Base-by-base conservation (phyloP, 768 basidiomycete genomes). In the Rhodocollybia butyracea region DNA sequence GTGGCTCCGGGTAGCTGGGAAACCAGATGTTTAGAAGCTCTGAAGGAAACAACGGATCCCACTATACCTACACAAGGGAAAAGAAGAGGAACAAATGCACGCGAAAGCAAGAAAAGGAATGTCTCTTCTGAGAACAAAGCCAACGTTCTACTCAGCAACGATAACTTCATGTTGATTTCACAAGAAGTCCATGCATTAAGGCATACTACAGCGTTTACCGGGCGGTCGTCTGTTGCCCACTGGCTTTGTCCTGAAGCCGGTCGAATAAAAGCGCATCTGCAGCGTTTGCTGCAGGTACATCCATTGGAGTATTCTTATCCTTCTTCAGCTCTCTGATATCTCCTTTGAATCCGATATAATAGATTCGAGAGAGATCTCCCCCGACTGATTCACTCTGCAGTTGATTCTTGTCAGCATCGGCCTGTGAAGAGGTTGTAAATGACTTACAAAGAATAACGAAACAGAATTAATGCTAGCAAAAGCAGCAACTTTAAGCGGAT, bases 291-390 rank as follows among this genome's bases (percentile, higher is more conserved):
- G 92, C 89, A 0, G 87, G 88, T 15, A 95, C 81, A 63, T 85
- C 87, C 46, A 88, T 75, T 65, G 81, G 84, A 45, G 78, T 80
- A 32, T 77, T 77, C n/a, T 72, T 78, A 51, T 88, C 86, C 59
- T 80, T 84, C 60, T 77, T 76, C 17, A 69, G 66, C 17, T 76
- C 74, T 51, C 76, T 73, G 45, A 76, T 73, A 59, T 91, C 88
- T 39, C 91, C 92, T 66, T 84, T 88, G 76, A 94, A 94, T 19
- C 91, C 91, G 40, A 94, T 63, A 63, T 85, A 94, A 64, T 88
- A 94, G 34, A 94, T 68, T 24, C 87, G 73, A 3, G 87, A 81
- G 17, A 70, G 59, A 6, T 89, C 86, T 26, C 78, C 86, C 5
- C 88, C 89, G 3, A 75, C 76, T 2, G 89, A 74, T 39, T 91